Evolutionary conservation across 139 green algal species (phyloP), one percentile per base, ranked within the genome.

Genomic region (Ostreobium quekettii): DNA sequence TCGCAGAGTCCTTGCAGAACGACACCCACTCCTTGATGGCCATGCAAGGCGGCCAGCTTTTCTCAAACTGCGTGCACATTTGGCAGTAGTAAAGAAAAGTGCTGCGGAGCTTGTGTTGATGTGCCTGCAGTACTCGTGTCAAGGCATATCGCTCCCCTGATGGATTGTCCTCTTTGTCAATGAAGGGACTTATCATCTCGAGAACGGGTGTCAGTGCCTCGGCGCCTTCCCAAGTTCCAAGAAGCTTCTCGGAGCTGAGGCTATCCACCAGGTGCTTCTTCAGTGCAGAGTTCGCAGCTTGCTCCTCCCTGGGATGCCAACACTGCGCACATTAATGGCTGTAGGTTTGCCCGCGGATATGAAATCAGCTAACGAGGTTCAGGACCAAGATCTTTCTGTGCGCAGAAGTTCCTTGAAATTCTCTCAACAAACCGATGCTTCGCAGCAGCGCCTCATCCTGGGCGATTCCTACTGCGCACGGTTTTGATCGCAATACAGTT

Each of bases 1-100:
- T 84, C 63, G 75, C 73, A 3, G 63, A 77, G 38, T 81, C 81
- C 59, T 77, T 76, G 73, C 79, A 83, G 71, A 85, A 86, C 4
- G 77, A 53, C 72, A 82, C 77, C 73, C 75, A 88, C 65, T 78
- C 64, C 2, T 35, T 26, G 49, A 82, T 68, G 19, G 48, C 64
- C 65, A 87, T 47, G 47, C 70, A 36, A 19, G 78, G 81, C 22
- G 81, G 81, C 81, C 81, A 87, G 60, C 80, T 64, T 15, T 78
- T 46, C 4, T 71, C 42, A 32, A 83, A 87, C 26, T 31, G 59
- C 28, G 63, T 30, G 24, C 82, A 74, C 19, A 84, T 62, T 74
- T 85, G 75, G 56, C 74, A 75, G 70, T 89, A 89, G 74, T 78
- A 77, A 29, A 86, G 67, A 68, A 89, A 89, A 11, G 79, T 74